Conservation (phyloP, 2,329 filamentous ascomycete genomes). For the Fusarium concolor region DNA sequence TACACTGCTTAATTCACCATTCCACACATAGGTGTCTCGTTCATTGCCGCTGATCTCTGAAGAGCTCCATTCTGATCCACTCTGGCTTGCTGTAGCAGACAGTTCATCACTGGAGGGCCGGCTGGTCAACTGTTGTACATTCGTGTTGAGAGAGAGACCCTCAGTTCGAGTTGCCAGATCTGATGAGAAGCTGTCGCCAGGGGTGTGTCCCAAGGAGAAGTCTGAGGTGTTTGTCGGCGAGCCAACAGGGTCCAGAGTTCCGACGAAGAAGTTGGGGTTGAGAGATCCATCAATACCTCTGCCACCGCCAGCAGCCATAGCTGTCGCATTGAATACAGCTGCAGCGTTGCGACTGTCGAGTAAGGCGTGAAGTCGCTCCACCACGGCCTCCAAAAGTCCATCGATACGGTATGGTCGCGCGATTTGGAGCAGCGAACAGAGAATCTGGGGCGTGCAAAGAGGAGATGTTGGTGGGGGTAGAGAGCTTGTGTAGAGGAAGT, state of each 20-base stretch:
- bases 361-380: conserved; percentile 88
- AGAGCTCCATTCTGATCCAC: conserved; percentile 68
- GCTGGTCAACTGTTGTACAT: conserved; percentile 48
- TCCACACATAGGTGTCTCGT: conserved; percentile 73
- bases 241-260: conserved; percentile 58
- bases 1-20: conserved; percentile 84
- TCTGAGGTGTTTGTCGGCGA: conserved; percentile 51
- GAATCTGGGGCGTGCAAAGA: conserved; percentile 92
- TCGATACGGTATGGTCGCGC: conserved; percentile 94
- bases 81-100: conserved; percentile 63
- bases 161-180: conserved; percentile 53
- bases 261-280: conserved; percentile 72
- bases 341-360: conserved; percentile 95
- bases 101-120: conserved; percentile 61
- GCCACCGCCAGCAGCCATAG: conserved; percentile 96
- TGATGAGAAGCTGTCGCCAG: conserved; percentile 45
- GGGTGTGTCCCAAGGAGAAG: conserved; percentile 50
- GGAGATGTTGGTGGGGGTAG: conserved; percentile 80
- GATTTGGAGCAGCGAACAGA: conserved; percentile 94
- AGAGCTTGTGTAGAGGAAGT: conserved; percentile 93
- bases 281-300: conserved; percentile 78
- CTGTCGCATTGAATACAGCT: conserved; percentile 96
- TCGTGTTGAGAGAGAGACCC: conserved; percentile 63
- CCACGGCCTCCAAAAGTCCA: conserved; percentile 89
- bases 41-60: conserved; percentile 64